Percentiles rank a stretch among this genome's conserved stretches.
Evolutionary conservation across 345 rosid species (phyloP).

Genomic region (Mangifera indica): DNA sequence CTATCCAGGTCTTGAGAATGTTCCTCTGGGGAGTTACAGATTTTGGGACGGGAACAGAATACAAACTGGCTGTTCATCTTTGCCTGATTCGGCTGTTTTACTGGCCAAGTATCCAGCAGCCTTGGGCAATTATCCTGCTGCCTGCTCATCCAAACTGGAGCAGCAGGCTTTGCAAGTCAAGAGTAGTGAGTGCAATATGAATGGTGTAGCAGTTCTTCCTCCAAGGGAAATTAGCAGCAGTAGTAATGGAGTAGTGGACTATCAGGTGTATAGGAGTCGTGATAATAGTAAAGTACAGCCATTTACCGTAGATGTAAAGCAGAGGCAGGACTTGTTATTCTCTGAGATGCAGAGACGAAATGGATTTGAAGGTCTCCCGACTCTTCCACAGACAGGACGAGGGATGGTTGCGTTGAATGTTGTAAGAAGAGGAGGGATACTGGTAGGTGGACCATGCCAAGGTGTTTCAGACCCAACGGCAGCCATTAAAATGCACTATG

Average conservation of each 20-base stretch:
- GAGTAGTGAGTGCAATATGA: slow-evolving; percentile 33
- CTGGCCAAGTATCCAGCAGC: slow-evolving; percentile 79
- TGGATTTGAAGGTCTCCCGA: slow-evolving; percentile 44
- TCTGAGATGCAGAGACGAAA: slow-evolving; percentile 45
- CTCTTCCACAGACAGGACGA: slow-evolving; percentile 47
- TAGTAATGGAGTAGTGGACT: slow-evolving; percentile 45
- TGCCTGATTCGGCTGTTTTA: slow-evolving; percentile 70
- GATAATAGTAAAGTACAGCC: slow-evolving; percentile 42
- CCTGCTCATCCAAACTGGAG: slow-evolving; percentile 36
- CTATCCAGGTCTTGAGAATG: slow-evolving; percentile 50
- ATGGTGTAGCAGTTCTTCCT: slow-evolving; percentile 33
- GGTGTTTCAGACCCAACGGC: slow-evolving; percentile 62
- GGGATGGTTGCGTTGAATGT: slow-evolving; percentile 49
- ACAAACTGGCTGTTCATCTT: slow-evolving; percentile 66
- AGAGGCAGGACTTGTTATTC: slow-evolving; percentile 35
- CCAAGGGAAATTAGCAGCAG: slow-evolving; percentile 36
- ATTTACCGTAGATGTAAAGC: slow-evolving; percentile 48
- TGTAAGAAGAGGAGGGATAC: slow-evolving; percentile 41
- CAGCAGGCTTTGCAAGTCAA: slow-evolving; percentile 40
- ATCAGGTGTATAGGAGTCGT: slow-evolving; percentile 37
- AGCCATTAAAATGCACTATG: slow-evolving; percentile 57
- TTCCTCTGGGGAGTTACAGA: slow-evolving; percentile 63
- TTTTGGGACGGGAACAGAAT: slow-evolving; percentile 88
- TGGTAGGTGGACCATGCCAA: no score
- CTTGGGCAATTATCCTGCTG: slow-evolving; percentile 40